Evolutionary conservation across 495 filamentous ascomycete genomes (phyloP).

Genomic region (Podospora sp.): DNA sequence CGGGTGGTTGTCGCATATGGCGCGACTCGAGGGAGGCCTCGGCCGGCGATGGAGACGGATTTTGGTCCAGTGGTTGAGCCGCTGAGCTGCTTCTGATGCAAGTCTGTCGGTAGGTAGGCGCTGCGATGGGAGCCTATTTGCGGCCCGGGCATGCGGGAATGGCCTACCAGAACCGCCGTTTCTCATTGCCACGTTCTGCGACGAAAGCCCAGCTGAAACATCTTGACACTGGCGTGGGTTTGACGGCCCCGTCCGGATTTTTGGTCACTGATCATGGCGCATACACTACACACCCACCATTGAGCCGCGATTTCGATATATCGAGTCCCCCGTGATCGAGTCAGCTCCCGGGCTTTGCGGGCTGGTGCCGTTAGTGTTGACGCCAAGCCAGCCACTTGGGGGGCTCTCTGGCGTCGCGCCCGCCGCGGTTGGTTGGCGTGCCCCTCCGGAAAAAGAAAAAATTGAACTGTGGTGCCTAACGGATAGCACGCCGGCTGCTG

Average conservation of each 20-base stretch:
- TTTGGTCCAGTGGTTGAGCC: background rate
- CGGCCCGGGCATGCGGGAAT: background rate
- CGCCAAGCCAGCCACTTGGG: slow-evolving; percentile 10
- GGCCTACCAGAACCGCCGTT: background rate
- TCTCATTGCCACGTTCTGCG: background rate
- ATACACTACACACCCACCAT: background rate
- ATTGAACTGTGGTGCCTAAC: background rate
- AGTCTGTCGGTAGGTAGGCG: background rate
- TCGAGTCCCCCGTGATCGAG: background rate
- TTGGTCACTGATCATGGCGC: background rate
- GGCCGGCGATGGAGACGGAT: background rate
- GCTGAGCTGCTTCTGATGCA: background rate
- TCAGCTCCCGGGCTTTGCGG: background rate
- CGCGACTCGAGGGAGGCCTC: background rate
- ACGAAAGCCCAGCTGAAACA: slow-evolving; percentile 1
- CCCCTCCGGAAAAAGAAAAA: background rate
- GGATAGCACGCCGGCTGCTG: background rate
- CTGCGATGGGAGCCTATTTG: background rate
- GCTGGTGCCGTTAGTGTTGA: slow-evolving; percentile 1
- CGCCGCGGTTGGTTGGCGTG: slow-evolving; percentile 11
- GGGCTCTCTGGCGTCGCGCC: background rate
- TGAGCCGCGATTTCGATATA: background rate
- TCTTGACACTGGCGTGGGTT: slow-evolving; percentile 5
- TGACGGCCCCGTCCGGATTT: background rate
- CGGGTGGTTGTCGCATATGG: background rate